A percentile compares a stretch with the other conserved stretches of the same genome.
Evolutionary conservation across 768 basidiomycete species (phyloP).

Genomic region (Lyophyllum semitale): DNA sequence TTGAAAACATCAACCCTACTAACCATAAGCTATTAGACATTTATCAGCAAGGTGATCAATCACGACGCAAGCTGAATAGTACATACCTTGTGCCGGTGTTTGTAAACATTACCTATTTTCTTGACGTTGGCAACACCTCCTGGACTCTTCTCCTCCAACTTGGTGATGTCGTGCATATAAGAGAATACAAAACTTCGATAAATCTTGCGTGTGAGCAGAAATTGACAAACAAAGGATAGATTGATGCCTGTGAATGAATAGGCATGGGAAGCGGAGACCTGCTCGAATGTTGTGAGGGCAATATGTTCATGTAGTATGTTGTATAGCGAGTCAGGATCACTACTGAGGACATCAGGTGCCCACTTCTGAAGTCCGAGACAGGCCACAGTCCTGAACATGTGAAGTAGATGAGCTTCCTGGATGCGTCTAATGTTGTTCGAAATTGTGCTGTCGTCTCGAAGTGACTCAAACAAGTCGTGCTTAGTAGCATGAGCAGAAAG

Average conservation of each 20-base stretch:
- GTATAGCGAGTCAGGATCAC: slow-evolving; percentile 12
- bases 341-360: slow-evolving; percentile 16
- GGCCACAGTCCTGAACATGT: slow-evolving; percentile 10
- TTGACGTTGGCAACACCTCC: slow-evolving; percentile 5
- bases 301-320: slow-evolving; percentile 18
- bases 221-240: slow-evolving; percentile 2
- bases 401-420: background rate
- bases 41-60: background rate
- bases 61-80: background rate
- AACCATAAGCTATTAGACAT: slow-evolving; percentile 4
- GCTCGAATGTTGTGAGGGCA: slow-evolving; percentile 13
- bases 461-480: background rate
- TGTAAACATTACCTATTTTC: too few species aligned
- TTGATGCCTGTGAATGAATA: slow-evolving; percentile 11
- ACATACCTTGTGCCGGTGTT: background rate
- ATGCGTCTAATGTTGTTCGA: slow-evolving; percentile 6
- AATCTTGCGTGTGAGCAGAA: slow-evolving; percentile 12
- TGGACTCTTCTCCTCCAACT: slow-evolving; percentile 11
- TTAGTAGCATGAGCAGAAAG: background rate
- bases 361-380: slow-evolving; percentile 9
- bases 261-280: slow-evolving; percentile 2
- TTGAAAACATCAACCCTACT: slow-evolving; percentile 3
- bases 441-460: background rate
- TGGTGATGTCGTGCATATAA: slow-evolving; percentile 12
- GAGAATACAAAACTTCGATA: slow-evolving; percentile 18